Base-by-base conservation (phyloP, 352 stramenopile species). In the Phytophthora tentaculata region DNA sequence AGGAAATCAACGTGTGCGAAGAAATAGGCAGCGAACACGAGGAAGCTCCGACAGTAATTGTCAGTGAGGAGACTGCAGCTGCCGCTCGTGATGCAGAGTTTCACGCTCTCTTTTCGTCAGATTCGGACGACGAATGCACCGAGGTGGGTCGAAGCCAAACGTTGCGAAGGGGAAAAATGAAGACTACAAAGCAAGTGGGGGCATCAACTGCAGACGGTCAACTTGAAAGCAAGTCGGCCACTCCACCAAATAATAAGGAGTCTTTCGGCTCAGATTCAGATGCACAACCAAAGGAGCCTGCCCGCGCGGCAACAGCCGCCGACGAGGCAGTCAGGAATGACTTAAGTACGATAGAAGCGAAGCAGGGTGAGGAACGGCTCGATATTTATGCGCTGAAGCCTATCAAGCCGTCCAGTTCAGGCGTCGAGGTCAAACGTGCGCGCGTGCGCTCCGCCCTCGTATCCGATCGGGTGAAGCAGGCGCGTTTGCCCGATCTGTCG, bases 401-500 rank as follows among this genome's bases (percentile, higher is more conserved):
- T 10, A 57, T 69, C 17, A 72, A 71, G 28, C 28, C 62, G 17
- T 64, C 62, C n/a, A 51, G 39, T 43, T 57, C 45, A 57, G 66
- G 65, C 44, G 47, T 61, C 41, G 57, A 73, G 39, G 79, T 82
- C 12, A 88, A 88, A 58, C 74, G 79, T 39, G 77, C 79, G 19
- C 74, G 79, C 37, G 74, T 79, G 45, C 71, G 71, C 22, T 79
- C 71, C 9, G 57, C 67, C 5, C 62, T 79, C n/a, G 59, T 79
- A 24, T 74, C 62, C 0, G 71, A 78, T 29, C 73, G 81, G 13
- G 70, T 74, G 29, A 79, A 75, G 66, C 58, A 76, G 22, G 64
- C 71, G 8, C 69, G 52, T 54, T 64, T 86, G 19, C 82, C 81
- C 0, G 71, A 88, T 32, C 54, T 91, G 35, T 82, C 84, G 16